phyloP scores from a whole-genome alignment of 257 asterid species.

The Capsicum pubescens region DNA sequence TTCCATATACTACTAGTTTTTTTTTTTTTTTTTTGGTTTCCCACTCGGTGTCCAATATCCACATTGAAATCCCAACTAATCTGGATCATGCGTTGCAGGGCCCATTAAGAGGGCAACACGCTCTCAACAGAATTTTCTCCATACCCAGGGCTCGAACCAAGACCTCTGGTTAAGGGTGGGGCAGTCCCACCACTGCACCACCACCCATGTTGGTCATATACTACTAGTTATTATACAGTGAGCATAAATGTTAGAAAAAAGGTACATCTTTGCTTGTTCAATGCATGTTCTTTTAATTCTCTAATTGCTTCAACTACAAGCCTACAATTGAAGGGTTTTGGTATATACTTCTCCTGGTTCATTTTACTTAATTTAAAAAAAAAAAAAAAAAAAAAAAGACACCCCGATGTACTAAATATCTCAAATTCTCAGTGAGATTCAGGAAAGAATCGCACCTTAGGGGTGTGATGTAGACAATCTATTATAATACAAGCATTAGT shows the following conservation, averaged over 20 bases:
- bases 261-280: neutral
- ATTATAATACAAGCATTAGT: neutral
- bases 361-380: neutral
- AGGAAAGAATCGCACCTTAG: neutral
- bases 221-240: neutral
- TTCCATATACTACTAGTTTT: too few species aligned
- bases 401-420: neutral
- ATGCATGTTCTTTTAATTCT: conserved; percentile 22
- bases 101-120: too few species aligned
- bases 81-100: too few species aligned
- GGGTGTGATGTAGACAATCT: neutral
- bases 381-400: too few species aligned
- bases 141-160: too few species aligned
- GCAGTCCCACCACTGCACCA: too few species aligned
- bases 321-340: neutral
- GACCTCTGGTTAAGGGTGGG: too few species aligned
- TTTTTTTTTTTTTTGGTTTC: too few species aligned
- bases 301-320: neutral
- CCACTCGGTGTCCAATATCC: too few species aligned
- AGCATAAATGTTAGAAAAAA: neutral
- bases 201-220: neutral
- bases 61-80: too few species aligned
- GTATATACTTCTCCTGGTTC: neutral
- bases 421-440: neutral
- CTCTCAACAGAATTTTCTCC: too few species aligned